Base-by-base conservation (phyloP, 2,329 filamentous ascomycete genomes). In the Alternaria triticina region DNA sequence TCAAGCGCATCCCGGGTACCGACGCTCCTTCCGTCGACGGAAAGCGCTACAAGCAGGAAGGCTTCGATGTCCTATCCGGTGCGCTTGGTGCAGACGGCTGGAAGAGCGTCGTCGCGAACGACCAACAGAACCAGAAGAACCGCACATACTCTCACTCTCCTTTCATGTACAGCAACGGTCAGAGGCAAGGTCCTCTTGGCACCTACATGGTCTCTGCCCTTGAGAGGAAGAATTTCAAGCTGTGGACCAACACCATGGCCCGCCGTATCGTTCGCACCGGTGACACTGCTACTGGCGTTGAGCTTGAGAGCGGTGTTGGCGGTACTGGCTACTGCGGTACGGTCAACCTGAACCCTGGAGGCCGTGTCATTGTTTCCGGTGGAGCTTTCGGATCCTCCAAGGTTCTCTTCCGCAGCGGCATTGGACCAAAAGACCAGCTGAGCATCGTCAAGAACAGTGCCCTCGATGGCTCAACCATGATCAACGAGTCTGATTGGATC, bases 311-410 rank as follows among this genome's bases (percentile, higher is more conserved):
- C 20, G 89, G 88, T 33, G 84, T 88, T 71, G 86, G 84, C 11
- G 59, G 59, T 20, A 62, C 36, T 49, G 89, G 89, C 9, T 85
- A 86, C 67, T 83, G 82, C 25, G 88, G 89, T 5, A 85, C 85
- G 9, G 83, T 92, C 66, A 88, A 87, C 7, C 79, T 92, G 60
- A 88, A 88, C 22, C 71, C 83, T 5, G 78, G 80, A 40, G 90
- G 91, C 10, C 86, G 89, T 55, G 89, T 93, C 47, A 86, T 93
- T 68, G 81, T 92, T 30, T 86, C 90, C 17, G 87, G 89, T 1
- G 91, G 91, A 51, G 82, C 90, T 1, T 91, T 93, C 65, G 89
- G 89, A n/a, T 89, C 89, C 2, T 83, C 89, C 13, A 91, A 91
- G 79, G 82, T 93, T 51, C 84, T 93, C 3, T 83, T 91, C 79